Evolutionary conservation across 2,329 filamentous ascomycete species (phyloP).

Genomic region (Aspergillus ochraceus): DNA sequence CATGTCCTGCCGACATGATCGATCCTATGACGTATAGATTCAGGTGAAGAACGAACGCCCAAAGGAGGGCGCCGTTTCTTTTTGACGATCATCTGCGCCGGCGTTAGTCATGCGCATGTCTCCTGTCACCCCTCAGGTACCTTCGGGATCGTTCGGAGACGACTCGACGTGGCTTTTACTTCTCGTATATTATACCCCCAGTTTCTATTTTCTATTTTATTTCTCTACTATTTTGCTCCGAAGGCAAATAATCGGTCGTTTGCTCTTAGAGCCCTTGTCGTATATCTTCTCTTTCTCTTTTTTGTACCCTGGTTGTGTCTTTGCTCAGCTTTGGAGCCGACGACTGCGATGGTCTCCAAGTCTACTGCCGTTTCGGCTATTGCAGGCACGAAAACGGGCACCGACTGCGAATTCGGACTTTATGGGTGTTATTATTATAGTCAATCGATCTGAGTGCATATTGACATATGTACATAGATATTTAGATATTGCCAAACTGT

Average conservation of each 20-base stretch:
- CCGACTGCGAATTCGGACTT: background rate
- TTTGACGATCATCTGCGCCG: background rate
- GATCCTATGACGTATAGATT: background rate
- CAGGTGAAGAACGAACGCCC: background rate
- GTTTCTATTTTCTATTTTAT: conserved; percentile 20
- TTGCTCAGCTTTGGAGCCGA: background rate
- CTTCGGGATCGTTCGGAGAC: conserved; percentile 18
- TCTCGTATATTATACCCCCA: conserved; percentile 33
- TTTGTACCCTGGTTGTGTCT: background rate
- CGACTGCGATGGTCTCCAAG: background rate
- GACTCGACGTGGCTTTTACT: conserved; percentile 20
- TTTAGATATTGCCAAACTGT: background rate
- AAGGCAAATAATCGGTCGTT: background rate
- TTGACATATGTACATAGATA: conserved; percentile 35
- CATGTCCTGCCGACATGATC: background rate
- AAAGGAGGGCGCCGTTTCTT: background rate
- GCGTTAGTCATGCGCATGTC: background rate
- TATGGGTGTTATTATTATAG: background rate
- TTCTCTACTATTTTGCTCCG: conserved; percentile 8
- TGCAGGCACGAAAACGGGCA: background rate
- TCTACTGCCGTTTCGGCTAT: background rate
- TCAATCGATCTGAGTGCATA: conserved; percentile 18
- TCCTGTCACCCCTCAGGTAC: background rate
- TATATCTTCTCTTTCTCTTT: background rate
- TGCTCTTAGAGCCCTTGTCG: background rate